Base-by-base conservation (phyloP, 2,329 filamentous ascomycete genomes). In the Zymoseptoria pseudotritici region DNA sequence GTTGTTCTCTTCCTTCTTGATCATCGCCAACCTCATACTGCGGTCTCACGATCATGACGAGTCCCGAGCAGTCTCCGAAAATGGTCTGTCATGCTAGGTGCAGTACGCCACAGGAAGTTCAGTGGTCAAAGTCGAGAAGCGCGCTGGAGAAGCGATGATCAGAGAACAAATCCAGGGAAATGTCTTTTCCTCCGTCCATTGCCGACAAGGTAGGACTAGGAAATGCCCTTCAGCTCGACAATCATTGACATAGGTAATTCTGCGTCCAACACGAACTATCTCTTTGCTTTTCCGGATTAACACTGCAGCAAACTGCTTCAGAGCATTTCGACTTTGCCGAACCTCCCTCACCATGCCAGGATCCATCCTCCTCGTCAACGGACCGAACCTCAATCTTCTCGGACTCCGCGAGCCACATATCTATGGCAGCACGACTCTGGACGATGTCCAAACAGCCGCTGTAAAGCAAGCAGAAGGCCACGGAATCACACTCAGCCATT, bases 361-460 rank as follows among this genome's bases (percentile, higher is more conserved):
- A 19, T 53, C 54, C 42, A 59, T 63, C 13, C 73, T 74, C 29
- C 55, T 65, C 21, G 59, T 66, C 61, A 66, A 64, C 24, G 62
- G 89, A n/a, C 88, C 88, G 31, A 92, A 92, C 73, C 86, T 92
- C 67, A 91, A 91, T 76, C 85, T 92, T 55, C 82, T 92, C 29
- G 89, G 89, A 42, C 87, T 83, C 11, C 82, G 89, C 21, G 88
- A 93, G 72, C 88, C 89, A 17, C 77, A 84, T 26, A 81, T 90
- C 68, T 91, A 92, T 76, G 89, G 89, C 70, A 79, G 78, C 62
- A 85, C 84, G 0, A 90, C 88, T 0, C 83, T 92, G 11, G 55
- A 77, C 20, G 83, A 89, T 65, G 80, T 92, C 17, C 79, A 84
- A 53, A 61, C 73, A 2, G 66, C 75, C 9, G 81, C 82, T 22